Evolutionary conservation across 225 moss, liverwort and hornwort genomes (phyloP).

Genomic region (Climacium dendroides): DNA sequence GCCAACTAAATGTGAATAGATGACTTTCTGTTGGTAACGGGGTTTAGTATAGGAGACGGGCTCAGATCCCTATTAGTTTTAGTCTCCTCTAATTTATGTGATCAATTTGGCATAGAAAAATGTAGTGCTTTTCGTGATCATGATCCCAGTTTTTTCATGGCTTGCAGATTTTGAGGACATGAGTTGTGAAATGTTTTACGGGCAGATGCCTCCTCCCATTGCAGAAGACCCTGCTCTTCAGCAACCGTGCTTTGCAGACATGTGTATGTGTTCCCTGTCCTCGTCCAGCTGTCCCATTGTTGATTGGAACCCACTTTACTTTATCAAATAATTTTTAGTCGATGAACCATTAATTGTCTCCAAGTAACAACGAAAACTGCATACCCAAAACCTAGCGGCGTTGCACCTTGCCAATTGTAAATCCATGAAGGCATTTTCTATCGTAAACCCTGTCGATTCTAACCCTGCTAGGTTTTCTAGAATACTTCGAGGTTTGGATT

Average conservation of each 20-base stretch:
- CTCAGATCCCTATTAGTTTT: not conserved
- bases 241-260: constrained; percentile 53
- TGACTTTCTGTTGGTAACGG: not conserved
- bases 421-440: not conserved
- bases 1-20: not conserved
- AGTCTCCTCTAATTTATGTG: not conserved
- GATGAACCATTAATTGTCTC: not conserved
- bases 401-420: not conserved
- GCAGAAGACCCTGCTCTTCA: constrained; percentile 61
- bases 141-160: not conserved
- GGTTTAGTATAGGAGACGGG: not conserved
- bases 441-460: not conserved
- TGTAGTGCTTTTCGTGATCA: not conserved
- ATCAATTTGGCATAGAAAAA: not conserved
- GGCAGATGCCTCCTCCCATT: constrained; percentile 55
- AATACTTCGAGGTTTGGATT: not conserved
- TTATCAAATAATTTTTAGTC: not conserved
- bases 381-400: not conserved
- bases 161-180: constrained; percentile 60
- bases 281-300: not conserved
- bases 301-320: not conserved
- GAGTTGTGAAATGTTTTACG: constrained; percentile 93
- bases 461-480: not conserved
- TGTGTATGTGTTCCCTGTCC: constrained; percentile 23
- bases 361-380: not conserved